Evolutionary conservation across 805 yeast genomes (phyloP), one percentile per base, ranked within the genome.

Genomic region (Candida lessepsii): DNA sequence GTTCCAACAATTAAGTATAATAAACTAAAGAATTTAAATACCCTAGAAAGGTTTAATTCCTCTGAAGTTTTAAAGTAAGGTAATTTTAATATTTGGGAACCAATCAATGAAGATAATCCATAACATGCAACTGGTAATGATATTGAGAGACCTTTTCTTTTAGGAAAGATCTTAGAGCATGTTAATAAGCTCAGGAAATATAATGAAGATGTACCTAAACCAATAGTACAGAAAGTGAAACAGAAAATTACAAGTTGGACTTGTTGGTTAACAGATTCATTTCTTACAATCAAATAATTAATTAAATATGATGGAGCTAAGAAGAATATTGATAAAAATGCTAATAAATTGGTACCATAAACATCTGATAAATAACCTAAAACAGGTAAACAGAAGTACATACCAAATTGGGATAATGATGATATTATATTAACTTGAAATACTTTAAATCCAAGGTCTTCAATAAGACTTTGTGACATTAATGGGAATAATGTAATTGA

Each of bases 41-140:
- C 78, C 37, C 57, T 65, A 29, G 62, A 57, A 32, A 84, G 58
- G 51, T 81, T 71, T 31, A 84, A 53, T 7, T 29, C 37, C 10
- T 40, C 45, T 1, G 46, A 48, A 4, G 45, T 25, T 16, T 46
- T 52, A 51, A 80, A 67, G 56, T 60, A 65, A 6, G 49, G 47
- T 17, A 72, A 55, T 44, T 71, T 75, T 56, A 77, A 60, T 32
- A 77, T 55, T 56, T 81, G 89, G 0, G 96, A 75, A 3, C 86
- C 83, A 35, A 90, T 60, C 40, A 93, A 66, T 2, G 95, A 77
- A 4, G 95, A 83, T 21, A 88, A 54, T 1, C 98, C 99, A 59
- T 84, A 90, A 47, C 83, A 83, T 0, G 95, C 78, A 2, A 91
- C 90, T 0, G 99, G 99, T 32, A 85, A 73, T 39, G 95, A 83